phyloP scores from a whole-genome alignment of 2,329 filamentous ascomycete species.

The Colletotrichum sp. region DNA sequence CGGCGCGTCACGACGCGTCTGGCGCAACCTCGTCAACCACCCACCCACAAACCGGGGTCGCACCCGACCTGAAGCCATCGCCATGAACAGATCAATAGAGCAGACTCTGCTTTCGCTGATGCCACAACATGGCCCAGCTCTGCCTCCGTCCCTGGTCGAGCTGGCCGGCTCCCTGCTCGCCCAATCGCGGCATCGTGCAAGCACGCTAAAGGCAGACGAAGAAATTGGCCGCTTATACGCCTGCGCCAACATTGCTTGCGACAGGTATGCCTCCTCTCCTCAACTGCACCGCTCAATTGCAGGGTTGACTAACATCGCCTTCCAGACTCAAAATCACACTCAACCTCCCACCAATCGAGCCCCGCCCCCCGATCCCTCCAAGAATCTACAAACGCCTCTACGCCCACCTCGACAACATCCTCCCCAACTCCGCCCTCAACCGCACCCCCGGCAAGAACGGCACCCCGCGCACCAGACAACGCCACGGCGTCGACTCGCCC shows the following conservation, averaged over 20 bases:
- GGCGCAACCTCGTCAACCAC: background rate
- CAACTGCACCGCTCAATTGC: background rate
- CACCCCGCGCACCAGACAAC: conserved; percentile 33
- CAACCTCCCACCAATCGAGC: conserved; percentile 77
- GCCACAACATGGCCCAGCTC: conserved; percentile 70
- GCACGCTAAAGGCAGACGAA: conserved; percentile 81
- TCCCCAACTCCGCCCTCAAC: conserved; percentile 51
- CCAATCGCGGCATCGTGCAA: conserved; percentile 79
- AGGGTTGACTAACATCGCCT: background rate
- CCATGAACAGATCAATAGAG: conserved; percentile 78
- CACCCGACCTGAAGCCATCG: conserved; percentile 8
- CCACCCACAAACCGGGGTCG: background rate
- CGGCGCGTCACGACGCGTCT: conserved; percentile 16
- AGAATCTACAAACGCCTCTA: conserved; percentile 86
- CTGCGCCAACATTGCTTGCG: conserved; percentile 89
- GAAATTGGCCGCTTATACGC: conserved; percentile 86
- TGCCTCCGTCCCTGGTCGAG: conserved; percentile 73
- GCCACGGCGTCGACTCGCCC: conserved; percentile 24
- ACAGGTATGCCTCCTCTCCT: conserved; percentile 60
- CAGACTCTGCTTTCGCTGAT: conserved; percentile 76
- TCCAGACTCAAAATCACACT: conserved; percentile 73
- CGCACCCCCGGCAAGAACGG: conserved; percentile 37
- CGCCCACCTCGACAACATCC: conserved; percentile 75
- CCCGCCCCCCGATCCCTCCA: conserved; percentile 78
- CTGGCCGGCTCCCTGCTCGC: conserved; percentile 76